Conservation (phyloP, 345 rosid genomes). For the Hibiscus mutabilis region DNA sequence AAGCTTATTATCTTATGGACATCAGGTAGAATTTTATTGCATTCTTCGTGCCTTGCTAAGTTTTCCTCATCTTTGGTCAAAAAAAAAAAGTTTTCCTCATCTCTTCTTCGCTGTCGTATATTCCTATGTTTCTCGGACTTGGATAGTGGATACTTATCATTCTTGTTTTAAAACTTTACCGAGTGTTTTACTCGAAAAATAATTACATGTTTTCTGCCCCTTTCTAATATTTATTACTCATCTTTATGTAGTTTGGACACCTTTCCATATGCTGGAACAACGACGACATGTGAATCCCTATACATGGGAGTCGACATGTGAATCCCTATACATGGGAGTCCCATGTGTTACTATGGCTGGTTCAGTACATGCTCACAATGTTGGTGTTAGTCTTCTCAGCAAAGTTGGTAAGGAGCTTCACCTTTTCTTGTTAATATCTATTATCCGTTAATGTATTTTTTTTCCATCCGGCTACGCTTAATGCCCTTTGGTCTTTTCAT, state of each 20-base stretch:
- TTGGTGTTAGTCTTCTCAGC: constrained; percentile 91
- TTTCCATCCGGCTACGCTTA: neutral
- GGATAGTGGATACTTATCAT: neutral
- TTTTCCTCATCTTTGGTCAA: neutral
- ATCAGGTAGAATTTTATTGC: constrained; percentile 58
- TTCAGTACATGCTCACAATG: constrained; percentile 93
- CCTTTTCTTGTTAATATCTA: neutral
- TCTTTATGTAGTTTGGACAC: constrained; percentile 79
- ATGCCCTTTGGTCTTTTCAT: too few relatives aligned
- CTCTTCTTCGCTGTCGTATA: neutral
- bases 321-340: constrained; percentile 97
- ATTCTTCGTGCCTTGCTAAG: neutral
- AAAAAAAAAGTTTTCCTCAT: neutral
- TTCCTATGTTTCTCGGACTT: neutral
- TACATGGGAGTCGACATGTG: constrained; percentile 99
- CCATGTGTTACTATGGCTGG: constrained; percentile 98
- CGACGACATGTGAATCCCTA: constrained; percentile 94
- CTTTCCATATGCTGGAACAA: constrained; percentile 98
- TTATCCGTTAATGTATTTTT: neutral
- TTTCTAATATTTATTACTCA: constrained; percentile 5
- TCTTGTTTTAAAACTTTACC: neutral
- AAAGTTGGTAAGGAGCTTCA: constrained; percentile 64
- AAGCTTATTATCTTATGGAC: constrained; percentile 98
- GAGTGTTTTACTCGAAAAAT: neutral
- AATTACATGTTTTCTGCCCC: neutral